Conservation (phyloP, 2,329 filamentous ascomycete species). For the Claviceps cyperi region DNA sequence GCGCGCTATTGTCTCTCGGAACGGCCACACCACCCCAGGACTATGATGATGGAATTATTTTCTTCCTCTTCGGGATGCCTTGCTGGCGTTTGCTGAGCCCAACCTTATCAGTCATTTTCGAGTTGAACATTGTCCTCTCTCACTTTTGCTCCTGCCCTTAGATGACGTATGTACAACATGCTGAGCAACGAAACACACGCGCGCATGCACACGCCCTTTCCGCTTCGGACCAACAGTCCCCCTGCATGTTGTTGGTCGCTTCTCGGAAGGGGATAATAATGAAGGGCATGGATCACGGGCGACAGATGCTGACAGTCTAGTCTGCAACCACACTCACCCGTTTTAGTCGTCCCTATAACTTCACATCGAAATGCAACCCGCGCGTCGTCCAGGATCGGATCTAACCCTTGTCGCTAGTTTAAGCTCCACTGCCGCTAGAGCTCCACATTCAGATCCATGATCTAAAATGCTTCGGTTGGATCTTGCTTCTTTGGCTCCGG, state of each 20-base stretch:
- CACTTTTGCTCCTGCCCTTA: not conserved
- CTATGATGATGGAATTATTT: conserved; percentile 9
- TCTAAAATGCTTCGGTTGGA: conserved; percentile 13
- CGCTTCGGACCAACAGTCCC: too few species aligned
- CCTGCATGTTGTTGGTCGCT: not conserved
- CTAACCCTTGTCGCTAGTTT: not conserved
- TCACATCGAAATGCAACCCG: not conserved
- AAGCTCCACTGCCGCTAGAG: conserved; percentile 14
- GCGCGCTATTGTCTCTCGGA: conserved; percentile 12
- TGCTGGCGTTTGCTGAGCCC: conserved; percentile 1
- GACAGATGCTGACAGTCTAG: not conserved
- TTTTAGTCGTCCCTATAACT: not conserved
- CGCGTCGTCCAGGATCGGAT: conserved; percentile 6
- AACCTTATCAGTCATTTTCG: not conserved
- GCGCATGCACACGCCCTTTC: too few species aligned
- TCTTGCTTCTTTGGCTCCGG: conserved; percentile 17
- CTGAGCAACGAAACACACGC: too few species aligned
- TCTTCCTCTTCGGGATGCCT: not conserved
- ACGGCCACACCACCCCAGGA: conserved; percentile 8
- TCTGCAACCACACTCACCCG: not conserved
- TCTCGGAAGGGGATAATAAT: not conserved
- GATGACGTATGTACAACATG: too few species aligned
- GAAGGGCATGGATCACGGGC: not conserved
- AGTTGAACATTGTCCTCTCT: not conserved
- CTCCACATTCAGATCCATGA: conserved; percentile 24